phyloP scores from a whole-genome alignment of 257 asterid genomes.

The Eustoma russellianum region DNA sequence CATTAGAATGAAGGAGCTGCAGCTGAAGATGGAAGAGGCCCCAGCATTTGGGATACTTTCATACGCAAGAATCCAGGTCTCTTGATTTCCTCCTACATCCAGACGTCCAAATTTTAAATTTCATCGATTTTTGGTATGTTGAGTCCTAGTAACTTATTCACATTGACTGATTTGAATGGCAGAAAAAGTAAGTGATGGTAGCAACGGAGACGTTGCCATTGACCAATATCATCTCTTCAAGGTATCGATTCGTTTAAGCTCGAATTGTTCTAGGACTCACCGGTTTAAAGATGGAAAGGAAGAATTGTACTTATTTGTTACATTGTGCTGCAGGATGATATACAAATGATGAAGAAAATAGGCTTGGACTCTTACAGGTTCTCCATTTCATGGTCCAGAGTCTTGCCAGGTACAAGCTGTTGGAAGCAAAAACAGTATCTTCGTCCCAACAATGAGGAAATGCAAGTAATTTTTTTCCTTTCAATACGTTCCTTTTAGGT shows the following conservation, averaged over 20 bases:
- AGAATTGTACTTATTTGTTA: not conserved
- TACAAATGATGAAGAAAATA: not conserved
- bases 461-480: no score
- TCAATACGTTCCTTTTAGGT: not conserved
- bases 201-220: conserved; percentile 41
- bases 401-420: not conserved
- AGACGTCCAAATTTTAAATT: no score
- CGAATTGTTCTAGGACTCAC: not conserved
- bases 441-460: no score
- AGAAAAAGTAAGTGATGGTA: conserved; percentile 29
- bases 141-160: not conserved
- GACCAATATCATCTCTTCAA: conserved; percentile 49
- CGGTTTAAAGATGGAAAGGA: no score
- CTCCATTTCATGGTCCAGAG: not conserved
- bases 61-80: conserved; percentile 4
- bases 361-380: not conserved
- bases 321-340: not conserved
- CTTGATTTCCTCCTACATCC: no score
- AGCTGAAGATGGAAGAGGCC: conserved; percentile 20
- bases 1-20: conserved; percentile 17
- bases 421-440: no score
- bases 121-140: not conserved
- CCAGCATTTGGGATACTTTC: conserved; percentile 27
- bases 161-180: not conserved
- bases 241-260: conserved; percentile 13